Evolutionary conservation across 768 basidiomycete genomes (phyloP).

Genomic region (Pisolithus marmoratus): DNA sequence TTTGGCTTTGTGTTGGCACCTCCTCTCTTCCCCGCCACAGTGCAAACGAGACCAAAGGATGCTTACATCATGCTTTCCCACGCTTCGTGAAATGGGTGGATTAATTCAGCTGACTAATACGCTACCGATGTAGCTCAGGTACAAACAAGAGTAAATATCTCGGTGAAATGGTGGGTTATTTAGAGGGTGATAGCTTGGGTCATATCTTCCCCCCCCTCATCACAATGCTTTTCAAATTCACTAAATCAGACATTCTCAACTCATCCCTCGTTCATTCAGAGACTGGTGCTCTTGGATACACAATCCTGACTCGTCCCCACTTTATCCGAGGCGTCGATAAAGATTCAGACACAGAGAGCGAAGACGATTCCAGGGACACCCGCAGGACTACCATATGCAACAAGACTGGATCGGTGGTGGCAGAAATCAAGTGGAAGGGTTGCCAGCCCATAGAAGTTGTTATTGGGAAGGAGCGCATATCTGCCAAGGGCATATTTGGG

Average conservation of each 20-base stretch:
- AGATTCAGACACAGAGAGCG: conserved; percentile 25
- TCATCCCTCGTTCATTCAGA: conserved; percentile 47
- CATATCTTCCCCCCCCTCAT: background rate
- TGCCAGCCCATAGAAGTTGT: conserved; percentile 45
- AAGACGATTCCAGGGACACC: conserved; percentile 18
- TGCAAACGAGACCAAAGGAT: conserved; percentile 22
- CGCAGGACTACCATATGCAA: conserved; percentile 43
- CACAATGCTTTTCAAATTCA: conserved; percentile 54
- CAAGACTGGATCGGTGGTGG: conserved; percentile 35
- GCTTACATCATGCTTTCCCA: background rate
- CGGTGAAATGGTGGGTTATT: too few relatives aligned
- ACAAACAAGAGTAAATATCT: too few relatives aligned
- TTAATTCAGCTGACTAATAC: too few relatives aligned
- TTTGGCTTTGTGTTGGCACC: conserved; percentile 26
- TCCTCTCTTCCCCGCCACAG: conserved; percentile 19
- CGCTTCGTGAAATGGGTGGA: too few relatives aligned
- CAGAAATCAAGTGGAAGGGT: conserved; percentile 49
- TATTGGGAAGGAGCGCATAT: conserved; percentile 46
- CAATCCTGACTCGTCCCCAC: conserved; percentile 40
- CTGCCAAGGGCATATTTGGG: conserved; percentile 52
- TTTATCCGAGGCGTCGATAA: conserved; percentile 23
- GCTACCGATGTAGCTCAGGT: too few relatives aligned
- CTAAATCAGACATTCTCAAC: conserved; percentile 53
- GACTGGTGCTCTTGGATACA: conserved; percentile 44
- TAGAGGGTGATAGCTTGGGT: too few relatives aligned